phyloP scores from a whole-genome alignment of 202 grass and related monocot genomes.

The Zoysia matrella region DNA sequence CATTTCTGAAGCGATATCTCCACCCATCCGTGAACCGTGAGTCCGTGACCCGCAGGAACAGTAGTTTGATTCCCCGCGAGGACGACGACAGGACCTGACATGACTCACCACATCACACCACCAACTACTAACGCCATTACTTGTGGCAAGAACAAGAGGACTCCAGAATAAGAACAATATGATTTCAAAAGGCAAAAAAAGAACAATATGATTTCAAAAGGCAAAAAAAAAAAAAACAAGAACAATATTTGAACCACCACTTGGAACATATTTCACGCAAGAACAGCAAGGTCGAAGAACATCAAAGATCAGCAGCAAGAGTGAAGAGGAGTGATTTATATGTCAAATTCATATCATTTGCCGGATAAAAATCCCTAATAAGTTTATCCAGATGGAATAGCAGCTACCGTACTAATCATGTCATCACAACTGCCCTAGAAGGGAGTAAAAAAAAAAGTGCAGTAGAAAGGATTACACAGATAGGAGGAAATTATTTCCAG shows the following conservation, averaged over 20 bases:
- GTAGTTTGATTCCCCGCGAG: constrained; percentile 25
- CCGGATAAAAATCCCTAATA: background rate
- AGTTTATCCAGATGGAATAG: background rate
- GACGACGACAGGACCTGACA: constrained; percentile 41
- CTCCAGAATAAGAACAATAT: no score
- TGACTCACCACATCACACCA: constrained; percentile 18
- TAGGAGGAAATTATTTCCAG: background rate
- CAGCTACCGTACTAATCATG: background rate
- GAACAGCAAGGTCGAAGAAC: background rate
- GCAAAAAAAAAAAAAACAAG: background rate
- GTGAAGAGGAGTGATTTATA: background rate
- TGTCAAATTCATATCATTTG: background rate
- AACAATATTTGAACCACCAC: background rate
- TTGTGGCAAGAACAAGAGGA: no score
- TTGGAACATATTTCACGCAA: background rate
- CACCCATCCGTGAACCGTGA: background rate
- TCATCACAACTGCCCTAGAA: background rate
- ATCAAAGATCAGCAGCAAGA: background rate
- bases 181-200: no score
- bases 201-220: no score
- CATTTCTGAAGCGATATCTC: background rate
- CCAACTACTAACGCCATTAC: background rate
- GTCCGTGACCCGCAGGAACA: background rate
- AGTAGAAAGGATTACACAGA: no score
- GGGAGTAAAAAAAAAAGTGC: background rate